Percentiles rank a stretch among this genome's conserved stretches.
phyloP scores from a whole-genome alignment of 257 asterid species.

The Leptodermis oblonga region DNA sequence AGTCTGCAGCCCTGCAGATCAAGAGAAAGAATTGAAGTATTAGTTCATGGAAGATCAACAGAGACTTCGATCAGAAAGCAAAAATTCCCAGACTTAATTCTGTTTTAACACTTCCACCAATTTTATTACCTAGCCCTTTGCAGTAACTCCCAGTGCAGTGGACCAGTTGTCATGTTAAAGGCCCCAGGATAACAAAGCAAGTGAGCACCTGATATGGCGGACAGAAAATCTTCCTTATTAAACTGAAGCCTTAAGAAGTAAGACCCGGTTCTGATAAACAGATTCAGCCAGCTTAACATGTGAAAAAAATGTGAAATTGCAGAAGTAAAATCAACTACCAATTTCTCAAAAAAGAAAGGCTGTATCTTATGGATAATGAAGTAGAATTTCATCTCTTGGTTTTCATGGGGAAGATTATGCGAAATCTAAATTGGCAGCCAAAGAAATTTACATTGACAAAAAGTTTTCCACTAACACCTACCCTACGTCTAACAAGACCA shows the following conservation, averaged over 20 bases:
- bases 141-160: slow-evolving; percentile 83
- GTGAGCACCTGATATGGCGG: slow-evolving; percentile 63
- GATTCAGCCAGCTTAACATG: not conserved
- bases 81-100: not conserved
- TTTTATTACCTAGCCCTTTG: slow-evolving; percentile 76
- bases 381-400: not conserved
- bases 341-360: not conserved
- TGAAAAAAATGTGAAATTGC: not conserved
- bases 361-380: not conserved
- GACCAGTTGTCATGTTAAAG: slow-evolving; percentile 95
- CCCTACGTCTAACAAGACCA: not conserved
- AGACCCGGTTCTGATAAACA: slow-evolving; percentile 1
- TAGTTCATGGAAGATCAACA: not conserved
- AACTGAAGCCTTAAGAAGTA: slow-evolving; percentile 7
- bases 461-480: not conserved
- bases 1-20: slow-evolving; percentile 77
- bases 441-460: not conserved
- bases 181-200: slow-evolving; percentile 91
- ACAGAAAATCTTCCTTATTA: slow-evolving; percentile 21
- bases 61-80: not conserved
- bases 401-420: not conserved
- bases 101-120: too few species aligned
- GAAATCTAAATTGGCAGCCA: not conserved
- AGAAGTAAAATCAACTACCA: not conserved
- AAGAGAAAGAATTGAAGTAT: slow-evolving; percentile 23